Evolutionary conservation across 768 basidiomycete species (phyloP).

Genomic region (Cystofilobasidium bisporidii): DNA sequence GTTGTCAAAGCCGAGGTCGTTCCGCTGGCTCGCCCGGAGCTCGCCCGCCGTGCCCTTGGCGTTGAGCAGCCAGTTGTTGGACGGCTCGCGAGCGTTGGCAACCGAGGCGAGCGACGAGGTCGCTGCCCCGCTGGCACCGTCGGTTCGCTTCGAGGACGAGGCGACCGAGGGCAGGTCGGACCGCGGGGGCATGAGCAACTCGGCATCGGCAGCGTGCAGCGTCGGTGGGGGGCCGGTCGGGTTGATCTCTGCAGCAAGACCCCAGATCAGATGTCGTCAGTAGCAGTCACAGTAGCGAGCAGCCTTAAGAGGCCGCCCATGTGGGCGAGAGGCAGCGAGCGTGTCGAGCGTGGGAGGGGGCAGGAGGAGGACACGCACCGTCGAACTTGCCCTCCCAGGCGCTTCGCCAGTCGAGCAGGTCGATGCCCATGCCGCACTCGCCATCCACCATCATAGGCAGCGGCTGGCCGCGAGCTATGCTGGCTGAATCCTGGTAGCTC

Average conservation of each 20-base stretch:
- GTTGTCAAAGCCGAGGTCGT: constrained; percentile 11
- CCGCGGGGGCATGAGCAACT: constrained; percentile 26
- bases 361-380: neutral
- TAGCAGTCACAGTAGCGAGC: no score
- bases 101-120: constrained; percentile 30
- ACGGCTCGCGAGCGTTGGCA: neutral
- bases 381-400: constrained; percentile 62
- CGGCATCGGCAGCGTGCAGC: constrained; percentile 54
- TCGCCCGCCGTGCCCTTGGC: constrained; percentile 1
- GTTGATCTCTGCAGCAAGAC: constrained; percentile 25
- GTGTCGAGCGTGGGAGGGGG: neutral
- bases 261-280: no score
- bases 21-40: constrained; percentile 15
- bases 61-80: constrained; percentile 10
- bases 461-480: constrained; percentile 38
- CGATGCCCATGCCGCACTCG: constrained; percentile 92
- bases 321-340: neutral
- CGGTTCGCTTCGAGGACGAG: constrained; percentile 43
- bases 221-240: constrained; percentile 3
- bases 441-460: constrained; percentile 95
- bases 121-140: constrained; percentile 30
- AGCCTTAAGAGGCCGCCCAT: no score
- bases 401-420: constrained; percentile 70
- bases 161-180: constrained; percentile 39
- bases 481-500: constrained; percentile 68